A percentile compares a stretch with the other conserved stretches of the same genome.
These are phyloP conservation scores for Aspergillus sp. DNA, from an alignment of 2,329 filamentous ascomycete genomes.

Conservation along the genomic window DNA sequence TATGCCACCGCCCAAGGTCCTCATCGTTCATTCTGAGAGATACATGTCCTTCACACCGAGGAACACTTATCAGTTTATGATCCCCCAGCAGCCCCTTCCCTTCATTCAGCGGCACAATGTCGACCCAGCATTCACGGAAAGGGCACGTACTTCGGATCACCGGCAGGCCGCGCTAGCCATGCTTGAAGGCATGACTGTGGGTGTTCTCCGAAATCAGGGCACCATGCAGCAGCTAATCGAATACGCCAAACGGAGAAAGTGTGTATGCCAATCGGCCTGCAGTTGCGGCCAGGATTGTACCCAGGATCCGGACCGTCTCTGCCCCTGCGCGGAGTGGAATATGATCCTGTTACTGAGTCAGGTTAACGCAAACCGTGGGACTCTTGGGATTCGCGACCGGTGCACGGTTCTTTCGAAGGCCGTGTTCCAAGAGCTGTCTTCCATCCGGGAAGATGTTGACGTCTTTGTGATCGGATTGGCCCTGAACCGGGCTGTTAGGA, in stretches of 20 bases:
- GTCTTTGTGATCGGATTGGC: constrained; percentile 25
- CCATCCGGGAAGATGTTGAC: constrained; percentile 23
- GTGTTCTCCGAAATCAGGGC: constrained; percentile 35
- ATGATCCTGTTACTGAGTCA: constrained; percentile 33
- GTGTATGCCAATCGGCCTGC: constrained; percentile 38
- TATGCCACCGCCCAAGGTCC: constrained; percentile 30
- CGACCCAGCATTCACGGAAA: constrained; percentile 24
- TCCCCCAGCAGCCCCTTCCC: constrained; percentile 24
- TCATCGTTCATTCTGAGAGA: constrained; percentile 38
- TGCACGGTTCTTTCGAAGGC: constrained; percentile 31
- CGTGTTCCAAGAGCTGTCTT: constrained; percentile 34
- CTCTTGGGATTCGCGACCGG: constrained; percentile 20
- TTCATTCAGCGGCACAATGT: constrained; percentile 26
- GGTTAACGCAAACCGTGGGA: constrained; percentile 22
- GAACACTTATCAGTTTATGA: constrained; percentile 14
- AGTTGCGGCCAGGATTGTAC: constrained; percentile 39
- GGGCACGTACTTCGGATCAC: constrained; percentile 32
- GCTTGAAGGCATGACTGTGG: constrained; percentile 37
- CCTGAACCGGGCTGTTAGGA: constrained; percentile 26
- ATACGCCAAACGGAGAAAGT: constrained; percentile 36
- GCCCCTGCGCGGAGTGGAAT: constrained; percentile 40
- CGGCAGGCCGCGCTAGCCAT: constrained; percentile 36
- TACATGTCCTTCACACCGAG: constrained; percentile 33
- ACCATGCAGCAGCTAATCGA: constrained; percentile 25
- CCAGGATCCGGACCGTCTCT: constrained; percentile 27